Percentiles rank a stretch among this genome's conserved stretches.
phyloP scores from a whole-genome alignment of 1,284 basidiomycete species.

The Ceratobasidium sp. region DNA sequence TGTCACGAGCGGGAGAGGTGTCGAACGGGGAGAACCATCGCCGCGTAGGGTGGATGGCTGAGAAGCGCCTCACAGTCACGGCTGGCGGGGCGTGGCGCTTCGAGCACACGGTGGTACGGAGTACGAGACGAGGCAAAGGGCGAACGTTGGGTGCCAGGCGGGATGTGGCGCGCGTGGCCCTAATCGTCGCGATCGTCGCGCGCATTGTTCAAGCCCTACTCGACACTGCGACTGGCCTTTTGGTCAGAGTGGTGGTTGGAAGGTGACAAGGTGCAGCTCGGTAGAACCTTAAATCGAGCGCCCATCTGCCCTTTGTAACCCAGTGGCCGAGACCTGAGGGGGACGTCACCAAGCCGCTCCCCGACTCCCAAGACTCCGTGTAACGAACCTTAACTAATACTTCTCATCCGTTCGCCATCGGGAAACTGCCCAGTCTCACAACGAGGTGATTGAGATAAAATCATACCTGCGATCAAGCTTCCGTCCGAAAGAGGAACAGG shows the following conservation, averaged over 20 bases:
- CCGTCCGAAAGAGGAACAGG: too few species aligned
- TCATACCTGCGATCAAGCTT: too few species aligned
- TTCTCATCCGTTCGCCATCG: too few species aligned
- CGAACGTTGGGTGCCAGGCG: neutral
- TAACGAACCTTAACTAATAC: too few species aligned
- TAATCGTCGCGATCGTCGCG: neutral
- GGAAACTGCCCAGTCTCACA: too few species aligned
- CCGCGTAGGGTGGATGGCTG: conserved; percentile 12
- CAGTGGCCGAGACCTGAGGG: too few species aligned
- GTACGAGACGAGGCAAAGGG: conserved; percentile 25
- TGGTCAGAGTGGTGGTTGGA: conserved; percentile 21
- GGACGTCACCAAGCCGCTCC: too few species aligned
- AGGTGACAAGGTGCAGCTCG: too few species aligned
- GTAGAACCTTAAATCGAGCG: too few species aligned
- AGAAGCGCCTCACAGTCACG: neutral
- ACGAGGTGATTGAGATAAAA: too few species aligned
- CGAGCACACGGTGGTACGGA: conserved; percentile 5
- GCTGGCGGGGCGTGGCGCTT: conserved; percentile 16
- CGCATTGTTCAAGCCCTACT: neutral
- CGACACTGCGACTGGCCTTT: conserved; percentile 6
- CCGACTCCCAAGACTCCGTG: too few species aligned
- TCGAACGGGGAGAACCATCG: conserved; percentile 77
- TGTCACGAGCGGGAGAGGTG: conserved; percentile 85
- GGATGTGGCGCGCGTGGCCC: conserved; percentile 14
- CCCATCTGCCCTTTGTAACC: too few species aligned